Evolutionary conservation across 139 green algal genomes (phyloP).

Genomic region (Chlorella sp.): DNA sequence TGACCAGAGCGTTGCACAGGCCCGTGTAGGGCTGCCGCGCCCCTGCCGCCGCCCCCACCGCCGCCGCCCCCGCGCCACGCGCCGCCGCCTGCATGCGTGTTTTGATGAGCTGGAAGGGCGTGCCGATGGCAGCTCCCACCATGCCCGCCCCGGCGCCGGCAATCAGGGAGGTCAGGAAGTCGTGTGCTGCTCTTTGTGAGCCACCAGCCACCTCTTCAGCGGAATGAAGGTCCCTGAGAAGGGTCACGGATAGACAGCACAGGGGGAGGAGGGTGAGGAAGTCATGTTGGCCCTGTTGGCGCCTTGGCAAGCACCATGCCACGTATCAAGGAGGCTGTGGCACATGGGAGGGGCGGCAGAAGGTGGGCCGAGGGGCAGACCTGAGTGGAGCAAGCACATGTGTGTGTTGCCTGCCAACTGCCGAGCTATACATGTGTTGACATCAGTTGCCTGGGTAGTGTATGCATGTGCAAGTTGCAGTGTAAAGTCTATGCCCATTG

Average conservation of each 20-base stretch:
- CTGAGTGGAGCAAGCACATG: too few relatives aligned
- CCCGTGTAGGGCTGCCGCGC: neutral
- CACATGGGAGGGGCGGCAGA: neutral
- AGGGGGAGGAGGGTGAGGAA: too few relatives aligned
- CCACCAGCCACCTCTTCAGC: conserved; percentile 20
- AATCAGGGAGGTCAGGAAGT: conserved; percentile 18
- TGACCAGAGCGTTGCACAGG: neutral
- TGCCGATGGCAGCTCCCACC: conserved; percentile 28
- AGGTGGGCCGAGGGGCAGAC: neutral
- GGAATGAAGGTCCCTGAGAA: conserved; percentile 10
- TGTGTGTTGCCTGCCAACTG: too few relatives aligned
- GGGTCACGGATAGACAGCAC: neutral
- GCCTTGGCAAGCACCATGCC: too few relatives aligned
- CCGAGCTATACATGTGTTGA: too few relatives aligned
- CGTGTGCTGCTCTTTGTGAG: neutral
- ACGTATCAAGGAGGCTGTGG: too few relatives aligned
- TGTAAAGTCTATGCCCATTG: too few relatives aligned
- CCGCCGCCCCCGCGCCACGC: neutral
- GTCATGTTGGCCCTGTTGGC: too few relatives aligned
- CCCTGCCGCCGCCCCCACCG: neutral
- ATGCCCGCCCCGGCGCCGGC: conserved; percentile 17
- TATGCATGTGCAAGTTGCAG: too few relatives aligned
- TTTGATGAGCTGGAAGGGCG: conserved; percentile 36
- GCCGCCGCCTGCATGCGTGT: conserved; percentile 35
- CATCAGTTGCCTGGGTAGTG: too few relatives aligned